Evolutionary conservation across 2,329 filamentous ascomycete species (phyloP), one percentile per base, ranked within the genome.

Genomic region (Fusarium setosum): DNA sequence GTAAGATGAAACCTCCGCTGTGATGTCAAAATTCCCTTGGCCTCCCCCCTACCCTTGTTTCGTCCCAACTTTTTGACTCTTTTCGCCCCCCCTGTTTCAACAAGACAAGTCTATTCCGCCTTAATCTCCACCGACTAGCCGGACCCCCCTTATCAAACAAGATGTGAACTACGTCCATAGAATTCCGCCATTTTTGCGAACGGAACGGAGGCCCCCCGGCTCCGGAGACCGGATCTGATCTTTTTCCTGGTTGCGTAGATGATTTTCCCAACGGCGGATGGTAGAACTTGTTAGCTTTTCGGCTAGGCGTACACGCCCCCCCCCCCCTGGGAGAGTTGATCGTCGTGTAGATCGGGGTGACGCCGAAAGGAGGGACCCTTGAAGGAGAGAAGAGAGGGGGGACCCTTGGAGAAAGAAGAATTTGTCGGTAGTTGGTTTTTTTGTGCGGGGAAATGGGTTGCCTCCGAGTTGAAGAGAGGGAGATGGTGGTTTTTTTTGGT

Each of bases 1-100:
- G 32, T 24, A 24, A 44, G 20, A 53, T 48, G 35, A 61, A 62
- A 37, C 51, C 32, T 34, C 26, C 47, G 15, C 31, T 13, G 21
- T 59, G n/a, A 59, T 31, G 38, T 31, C 26, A 21, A 44, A 24
- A 29, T 20, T 34, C 31, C 31, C 31, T 13, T 34, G 10, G 26
- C 15, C 31, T 34, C 31, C 31, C 20, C 29, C 15, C 31, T 34
- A 9, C 31, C 20, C 29, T 12, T 60, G 37, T 42, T 49, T 52
- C 23, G 31, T 48, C 24, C 54, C 24, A 45, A 17, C 18, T 17
- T 20, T 26, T 29, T 26, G 38, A 9, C 8, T 29, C 26, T 29
- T 11, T 29, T 29, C 8, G 26, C 11, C 26, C 26, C 26, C 8
- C 26, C 26, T 29, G 26, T 29, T 5, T 29, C n/a, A n/a, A n/a